A percentile compares a stretch with the other conserved stretches of the same genome.
Conservation (phyloP, 768 basidiomycete species). For the Naganishia vishniacii region DNA sequence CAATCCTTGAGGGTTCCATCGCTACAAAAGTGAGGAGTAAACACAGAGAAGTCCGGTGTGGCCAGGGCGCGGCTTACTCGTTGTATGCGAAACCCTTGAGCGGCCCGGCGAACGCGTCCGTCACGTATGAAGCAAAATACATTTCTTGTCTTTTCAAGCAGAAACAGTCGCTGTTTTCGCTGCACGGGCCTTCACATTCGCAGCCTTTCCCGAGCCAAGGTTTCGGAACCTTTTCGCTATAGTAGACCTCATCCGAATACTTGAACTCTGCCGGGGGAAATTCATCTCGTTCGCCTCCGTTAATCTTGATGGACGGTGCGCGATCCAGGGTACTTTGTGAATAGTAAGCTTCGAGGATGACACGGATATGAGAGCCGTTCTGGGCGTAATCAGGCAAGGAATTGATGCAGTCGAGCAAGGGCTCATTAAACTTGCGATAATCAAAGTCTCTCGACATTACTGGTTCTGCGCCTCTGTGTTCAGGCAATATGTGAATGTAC, state of each 20-base stretch:
- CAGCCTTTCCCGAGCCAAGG: conserved; percentile 67
- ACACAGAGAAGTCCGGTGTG: neutral
- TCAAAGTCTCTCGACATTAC: conserved; percentile 10
- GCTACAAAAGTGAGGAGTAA: conserved; percentile 21
- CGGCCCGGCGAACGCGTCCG: conserved; percentile 34
- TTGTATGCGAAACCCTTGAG: conserved; percentile 64
- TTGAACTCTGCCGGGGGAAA: conserved; percentile 71
- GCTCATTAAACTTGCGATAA: conserved; percentile 13
- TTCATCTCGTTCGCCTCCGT: conserved; percentile 6
- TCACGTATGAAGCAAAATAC: conserved; percentile 50
- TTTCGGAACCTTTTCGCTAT: conserved; percentile 61
- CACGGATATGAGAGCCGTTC: conserved; percentile 5
- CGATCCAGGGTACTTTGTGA: conserved; percentile 5
- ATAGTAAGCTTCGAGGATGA: conserved; percentile 14
- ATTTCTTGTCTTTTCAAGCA: conserved; percentile 61
- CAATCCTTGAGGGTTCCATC: conserved; percentile 55
- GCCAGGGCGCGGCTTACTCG: conserved; percentile 35
- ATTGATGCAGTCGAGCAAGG: conserved; percentile 19
- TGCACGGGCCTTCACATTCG: conserved; percentile 67
- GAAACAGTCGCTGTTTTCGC: conserved; percentile 67
- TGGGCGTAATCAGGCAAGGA: neutral
- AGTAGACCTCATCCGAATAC: conserved; percentile 78
- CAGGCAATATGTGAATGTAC: neutral
- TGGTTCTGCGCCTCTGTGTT: neutral
- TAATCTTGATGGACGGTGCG: conserved; percentile 12